These are phyloP conservation scores for Neophaeococcomyces mojaviensis DNA, from an alignment of 2,329 filamentous ascomycete genomes.

Conservation along the genomic window DNA sequence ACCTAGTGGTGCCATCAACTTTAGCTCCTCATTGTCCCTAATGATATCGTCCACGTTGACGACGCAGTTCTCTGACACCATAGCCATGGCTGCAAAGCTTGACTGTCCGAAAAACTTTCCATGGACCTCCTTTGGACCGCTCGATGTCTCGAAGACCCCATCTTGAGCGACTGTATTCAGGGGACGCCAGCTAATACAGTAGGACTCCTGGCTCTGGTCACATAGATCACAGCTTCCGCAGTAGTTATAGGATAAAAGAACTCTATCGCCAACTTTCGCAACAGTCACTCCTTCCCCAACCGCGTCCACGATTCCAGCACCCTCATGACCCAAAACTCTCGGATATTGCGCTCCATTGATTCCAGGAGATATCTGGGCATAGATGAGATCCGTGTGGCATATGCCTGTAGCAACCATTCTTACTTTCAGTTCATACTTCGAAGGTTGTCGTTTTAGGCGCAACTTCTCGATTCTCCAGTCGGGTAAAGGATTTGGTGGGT, in stretches of 20 bases:
- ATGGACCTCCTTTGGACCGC: slow-evolving; percentile 8
- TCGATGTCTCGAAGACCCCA: background rate
- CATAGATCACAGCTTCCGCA: slow-evolving; percentile 21
- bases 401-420: slow-evolving; percentile 10
- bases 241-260: slow-evolving; percentile 24
- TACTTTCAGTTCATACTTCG: slow-evolving; percentile 7
- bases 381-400: slow-evolving; percentile 11
- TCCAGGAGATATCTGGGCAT: background rate
- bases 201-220: slow-evolving; percentile 15
- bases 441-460: too few relatives aligned
- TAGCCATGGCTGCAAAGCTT: slow-evolving; percentile 27
- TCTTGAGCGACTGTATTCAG: slow-evolving; percentile 17
- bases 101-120: slow-evolving; percentile 34
- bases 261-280: slow-evolving; percentile 2
- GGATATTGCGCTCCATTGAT: slow-evolving; percentile 1
- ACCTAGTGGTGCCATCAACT: slow-evolving; percentile 26
- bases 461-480: too few relatives aligned
- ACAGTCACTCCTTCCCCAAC: slow-evolving; percentile 3
- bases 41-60: slow-evolving; percentile 20
- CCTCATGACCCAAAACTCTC: slow-evolving; percentile 9
- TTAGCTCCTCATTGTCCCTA: too few relatives aligned
- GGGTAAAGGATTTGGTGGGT: too few relatives aligned
- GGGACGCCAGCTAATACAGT: slow-evolving; percentile 13
- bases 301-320: slow-evolving; percentile 6
- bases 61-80: slow-evolving; percentile 26